Base-by-base conservation (phyloP, 257 asterid genomes). In the Petunia axillaris region DNA sequence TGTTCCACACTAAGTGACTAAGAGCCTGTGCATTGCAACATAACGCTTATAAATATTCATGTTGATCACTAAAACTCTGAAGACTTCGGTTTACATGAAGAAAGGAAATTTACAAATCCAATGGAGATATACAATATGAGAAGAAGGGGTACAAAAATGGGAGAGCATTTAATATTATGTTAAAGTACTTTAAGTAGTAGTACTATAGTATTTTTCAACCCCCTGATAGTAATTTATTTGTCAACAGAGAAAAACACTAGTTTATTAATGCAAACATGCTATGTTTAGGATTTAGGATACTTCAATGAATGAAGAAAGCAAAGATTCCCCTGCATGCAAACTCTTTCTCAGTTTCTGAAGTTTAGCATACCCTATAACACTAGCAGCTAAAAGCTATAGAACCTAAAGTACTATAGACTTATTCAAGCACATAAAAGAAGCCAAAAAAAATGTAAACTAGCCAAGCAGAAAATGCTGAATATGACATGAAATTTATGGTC, bases 351-450 rank as follows among this genome's bases (percentile, higher is more conserved):
- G 79, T 41, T 79, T 82, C 82, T 84, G 74, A 88, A 84, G 83
- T 81, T 76, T 83, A 86, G 81, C 75, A 84, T 83, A 87, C 81
- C 85, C 84, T 86, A 83, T 81, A 85, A 50, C 36, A n/a, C 75
- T 88, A 85, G 87, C 88, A 87, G 85, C 90, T 85, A 92, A 85
- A 76, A 86, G 92, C 97, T 90, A 93, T 84, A 82, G 86, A 86
- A 82, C 90, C 89, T 86, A 79, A 54, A 60, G 79, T 59, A 85
- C 54, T 44, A 75, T 86, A 89, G 92, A 82, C 82, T 66, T 86
- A 88, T 85, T 91, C 80, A 85, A 83, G 40, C 64, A 87, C 85
- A 81, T 85, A 68, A 82, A 87, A 84, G 76, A 84, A 85, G 86
- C 83, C 73, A 74, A 81, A 82, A 81, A 81, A 85, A 78, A 10